Evolutionary conservation across 192 early-diverging fungal species (phyloP).

Genomic region (Chytriomyces hyalinus): DNA sequence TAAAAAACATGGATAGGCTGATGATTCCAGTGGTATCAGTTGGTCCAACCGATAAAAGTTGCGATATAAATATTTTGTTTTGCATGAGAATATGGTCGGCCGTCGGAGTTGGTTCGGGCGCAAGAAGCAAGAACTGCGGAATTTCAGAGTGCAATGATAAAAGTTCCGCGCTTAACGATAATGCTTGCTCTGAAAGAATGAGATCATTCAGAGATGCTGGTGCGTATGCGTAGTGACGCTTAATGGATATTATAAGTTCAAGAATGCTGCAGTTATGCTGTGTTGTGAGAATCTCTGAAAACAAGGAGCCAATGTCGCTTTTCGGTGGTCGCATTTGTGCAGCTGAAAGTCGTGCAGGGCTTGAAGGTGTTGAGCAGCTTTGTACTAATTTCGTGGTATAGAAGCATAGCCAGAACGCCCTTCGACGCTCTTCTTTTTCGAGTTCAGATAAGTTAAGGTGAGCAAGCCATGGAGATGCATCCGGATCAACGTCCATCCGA

Average conservation of each 20-base stretch:
- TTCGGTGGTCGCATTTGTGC: neutral
- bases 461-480: neutral
- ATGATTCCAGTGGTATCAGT: neutral
- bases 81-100: neutral
- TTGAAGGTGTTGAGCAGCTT: neutral
- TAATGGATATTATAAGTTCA: neutral
- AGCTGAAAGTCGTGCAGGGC: neutral
- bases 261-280: neutral
- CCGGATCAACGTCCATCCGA: conserved; percentile 7
- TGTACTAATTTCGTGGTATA: neutral
- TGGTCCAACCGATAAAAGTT: neutral
- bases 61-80: neutral
- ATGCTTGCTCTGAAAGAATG: neutral
- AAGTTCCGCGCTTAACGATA: neutral
- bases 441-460: neutral
- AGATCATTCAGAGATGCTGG: neutral
- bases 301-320: neutral
- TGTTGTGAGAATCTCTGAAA: neutral
- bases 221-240: neutral
- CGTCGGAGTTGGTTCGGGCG: neutral
- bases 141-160: neutral
- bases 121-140: neutral
- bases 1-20: neutral
- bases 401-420: conserved; percentile 5
- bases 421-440: conserved; percentile 13